Evolutionary conservation across 108 stramenopile genomes (phyloP), one percentile per base, ranked within the genome.

Genomic region (Cyclostephanos tholiformis): DNA sequence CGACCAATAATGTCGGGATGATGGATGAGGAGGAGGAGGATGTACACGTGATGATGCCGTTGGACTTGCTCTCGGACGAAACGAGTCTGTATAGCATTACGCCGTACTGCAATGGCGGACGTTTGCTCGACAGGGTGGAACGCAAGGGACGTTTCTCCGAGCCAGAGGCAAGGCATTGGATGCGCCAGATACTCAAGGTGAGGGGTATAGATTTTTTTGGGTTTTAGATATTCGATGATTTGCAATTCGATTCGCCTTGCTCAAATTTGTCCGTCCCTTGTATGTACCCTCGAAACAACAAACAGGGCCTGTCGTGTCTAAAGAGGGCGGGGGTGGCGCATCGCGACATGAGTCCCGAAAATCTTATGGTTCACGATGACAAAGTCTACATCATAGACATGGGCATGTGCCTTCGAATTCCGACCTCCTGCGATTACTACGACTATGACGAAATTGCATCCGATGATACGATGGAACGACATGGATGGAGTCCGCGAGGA

Each of bases 361-460:
- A 96, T 66, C 81, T 97, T 7, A 68, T 96, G 61, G 82, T 94
- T 1, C 87, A 88, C 56, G 32, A 87, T 20, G 63, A 84, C 55
- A 82, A 80, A 39, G 85, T 85, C 25, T 76, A 95, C 39, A 89
- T 97, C 26, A 96, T 97, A 81, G 97, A 97, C 71, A 85, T 97
- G 84, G 97, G 97, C 36, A 96, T 96, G 97, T 96, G 92, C 60
- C 71, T 98, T 19, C 73, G 94, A 38, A 76, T 95, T 35, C 95
- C 95, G 16, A 79, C 71, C 43, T 57, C 56, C 26, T 26, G 9
- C 25, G 56, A 9, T 11, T 26, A 50, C 20, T 7, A 50, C 20
- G 50, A 50, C 17, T 25, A 12, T 4, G 10, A 35, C 12, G 2
- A 59, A 8, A 16, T 32, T 32, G 29, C 14, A 1, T 19, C 0